These are phyloP conservation scores for Pleurotus ostreatus DNA, from an alignment of 768 basidiomycete species.

Conservation along the genomic window DNA sequence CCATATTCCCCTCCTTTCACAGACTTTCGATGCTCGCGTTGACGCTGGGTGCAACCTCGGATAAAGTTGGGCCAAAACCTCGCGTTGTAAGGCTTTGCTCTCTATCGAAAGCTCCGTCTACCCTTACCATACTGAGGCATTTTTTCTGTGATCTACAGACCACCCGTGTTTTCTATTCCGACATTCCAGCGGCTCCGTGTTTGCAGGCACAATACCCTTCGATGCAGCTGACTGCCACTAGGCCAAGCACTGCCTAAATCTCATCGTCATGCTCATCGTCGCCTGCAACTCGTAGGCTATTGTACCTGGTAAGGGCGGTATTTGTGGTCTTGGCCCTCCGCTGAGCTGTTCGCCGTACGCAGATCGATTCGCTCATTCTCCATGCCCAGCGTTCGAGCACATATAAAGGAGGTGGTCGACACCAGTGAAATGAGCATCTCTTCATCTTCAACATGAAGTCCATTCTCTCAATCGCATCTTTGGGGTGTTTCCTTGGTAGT, in stretches of 20 bases:
- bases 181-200: constrained; percentile 1
- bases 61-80: constrained; percentile 4
- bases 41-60: background rate
- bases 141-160: background rate
- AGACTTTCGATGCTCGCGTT: background rate
- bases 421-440: background rate
- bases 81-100: background rate
- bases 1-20: too few species aligned
- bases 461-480: constrained; percentile 17
- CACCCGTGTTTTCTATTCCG: background rate
- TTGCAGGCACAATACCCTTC: background rate
- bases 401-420: background rate
- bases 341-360: background rate
- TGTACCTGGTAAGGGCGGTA: constrained; percentile 1
- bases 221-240: background rate
- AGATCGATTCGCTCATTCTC: background rate
- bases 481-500: constrained; percentile 26
- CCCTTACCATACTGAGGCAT: background rate
- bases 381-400: background rate
- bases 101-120: background rate
- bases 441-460: constrained; percentile 20
- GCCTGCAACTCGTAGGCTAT: background rate
- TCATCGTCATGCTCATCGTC: background rate
- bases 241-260: background rate
- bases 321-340: background rate